Evolutionary conservation across 2,329 filamentous ascomycete genomes (phyloP).

Genomic region (Ilyonectria mors-panacis): DNA sequence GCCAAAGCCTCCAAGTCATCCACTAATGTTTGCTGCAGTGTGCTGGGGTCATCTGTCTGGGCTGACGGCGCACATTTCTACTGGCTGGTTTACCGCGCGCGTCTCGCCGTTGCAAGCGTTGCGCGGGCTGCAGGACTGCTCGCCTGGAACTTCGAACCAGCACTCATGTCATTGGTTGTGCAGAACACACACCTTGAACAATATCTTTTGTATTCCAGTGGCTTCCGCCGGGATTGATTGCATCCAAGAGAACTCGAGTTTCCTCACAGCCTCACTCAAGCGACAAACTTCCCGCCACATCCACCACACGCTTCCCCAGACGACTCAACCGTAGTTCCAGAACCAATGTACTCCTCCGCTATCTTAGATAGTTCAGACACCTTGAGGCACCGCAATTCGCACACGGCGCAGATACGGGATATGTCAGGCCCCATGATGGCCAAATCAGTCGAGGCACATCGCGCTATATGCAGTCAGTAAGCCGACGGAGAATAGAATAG

Average conservation of each 20-base stretch:
- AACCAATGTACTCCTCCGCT: constrained; percentile 50
- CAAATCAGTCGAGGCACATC: constrained; percentile 67
- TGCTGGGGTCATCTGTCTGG: not conserved
- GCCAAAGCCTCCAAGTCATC: not conserved
- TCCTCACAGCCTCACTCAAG: constrained; percentile 37
- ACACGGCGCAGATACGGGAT: constrained; percentile 69
- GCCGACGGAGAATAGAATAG: not conserved
- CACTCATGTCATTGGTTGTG: not conserved
- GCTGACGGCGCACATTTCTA: not conserved
- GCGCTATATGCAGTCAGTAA: constrained; percentile 55
- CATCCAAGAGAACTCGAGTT: not conserved
- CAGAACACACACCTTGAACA: not conserved
- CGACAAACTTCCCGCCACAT: constrained; percentile 61
- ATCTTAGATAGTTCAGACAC: constrained; percentile 57
- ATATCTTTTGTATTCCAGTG: not conserved
- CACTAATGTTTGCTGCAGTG: not conserved
- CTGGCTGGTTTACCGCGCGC: constrained; percentile 30
- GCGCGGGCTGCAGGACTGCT: not conserved
- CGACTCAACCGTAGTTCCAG: constrained; percentile 48
- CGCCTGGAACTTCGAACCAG: too few relatives aligned
- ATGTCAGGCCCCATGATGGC: constrained; percentile 69
- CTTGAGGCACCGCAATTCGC: constrained; percentile 66
- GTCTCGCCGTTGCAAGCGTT: not conserved
- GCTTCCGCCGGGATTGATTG: not conserved
- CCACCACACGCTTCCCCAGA: constrained; percentile 56